Conservation (phyloP, 2,329 filamentous ascomycete genomes). For the Albophoma yamanashiensis region DNA sequence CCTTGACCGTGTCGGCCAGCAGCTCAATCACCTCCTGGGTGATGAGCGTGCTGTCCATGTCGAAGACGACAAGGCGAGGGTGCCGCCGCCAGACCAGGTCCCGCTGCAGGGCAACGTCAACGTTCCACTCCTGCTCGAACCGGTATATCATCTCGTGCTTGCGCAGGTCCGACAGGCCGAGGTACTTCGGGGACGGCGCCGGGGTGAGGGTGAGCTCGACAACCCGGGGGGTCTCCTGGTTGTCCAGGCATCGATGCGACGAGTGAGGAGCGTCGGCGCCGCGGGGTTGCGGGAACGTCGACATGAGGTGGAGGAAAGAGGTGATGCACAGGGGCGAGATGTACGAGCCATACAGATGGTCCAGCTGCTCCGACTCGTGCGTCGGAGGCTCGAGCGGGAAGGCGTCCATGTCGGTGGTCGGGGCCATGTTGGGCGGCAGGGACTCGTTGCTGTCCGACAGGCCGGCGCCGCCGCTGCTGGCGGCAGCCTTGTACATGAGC, state of each 20-base stretch:
- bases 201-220: conserved; percentile 57
- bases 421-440: conserved; percentile 43
- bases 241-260: conserved; percentile 55
- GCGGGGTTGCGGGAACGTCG: conserved; percentile 44
- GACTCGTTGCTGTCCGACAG: conserved; percentile 22
- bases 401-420: conserved; percentile 44
- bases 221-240: conserved; percentile 46
- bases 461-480: neutral
- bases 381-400: conserved; percentile 51
- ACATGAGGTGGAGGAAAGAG: conserved; percentile 56
- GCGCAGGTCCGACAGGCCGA: conserved; percentile 58
- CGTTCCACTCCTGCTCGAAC: conserved; percentile 83
- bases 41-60: conserved; percentile 98
- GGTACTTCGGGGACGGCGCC: conserved; percentile 48
- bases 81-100: conserved; percentile 67
- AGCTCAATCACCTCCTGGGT: conserved; percentile 97
- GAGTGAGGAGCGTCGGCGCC: conserved; percentile 44
- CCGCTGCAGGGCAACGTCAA: conserved; percentile 68
- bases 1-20: conserved; percentile 66
- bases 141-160: conserved; percentile 73
- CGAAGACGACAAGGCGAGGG: conserved; percentile 84
- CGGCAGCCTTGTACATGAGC: conserved; percentile 47
- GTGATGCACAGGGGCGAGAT: conserved; percentile 55
- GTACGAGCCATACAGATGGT: conserved; percentile 56
- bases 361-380: conserved; percentile 44